Evolutionary conservation across 2,329 filamentous ascomycete species (phyloP).

Genomic region (Neocatenulostroma microsporum): DNA sequence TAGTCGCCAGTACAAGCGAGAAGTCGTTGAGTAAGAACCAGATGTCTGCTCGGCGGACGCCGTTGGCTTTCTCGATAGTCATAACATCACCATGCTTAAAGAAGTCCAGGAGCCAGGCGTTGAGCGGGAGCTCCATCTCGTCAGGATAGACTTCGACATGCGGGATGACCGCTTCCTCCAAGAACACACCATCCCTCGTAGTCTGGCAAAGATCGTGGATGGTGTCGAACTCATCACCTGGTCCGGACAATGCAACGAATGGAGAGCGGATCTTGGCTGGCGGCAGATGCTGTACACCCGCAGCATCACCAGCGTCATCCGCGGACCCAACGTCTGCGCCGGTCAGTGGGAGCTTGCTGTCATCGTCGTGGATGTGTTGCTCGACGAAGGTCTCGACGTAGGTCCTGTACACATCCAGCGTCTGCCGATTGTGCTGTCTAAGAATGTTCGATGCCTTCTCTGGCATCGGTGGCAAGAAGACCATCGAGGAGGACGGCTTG

Average conservation of each 20-base stretch:
- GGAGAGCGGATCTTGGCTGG: slow-evolving; percentile 52
- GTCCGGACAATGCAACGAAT: slow-evolving; percentile 65
- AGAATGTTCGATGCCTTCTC: slow-evolving; percentile 50
- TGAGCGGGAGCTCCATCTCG: slow-evolving; percentile 48
- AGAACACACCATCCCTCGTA: slow-evolving; percentile 60
- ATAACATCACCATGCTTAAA: slow-evolving; percentile 62
- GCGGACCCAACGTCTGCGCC: slow-evolving; percentile 40
- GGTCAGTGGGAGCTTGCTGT: slow-evolving; percentile 54
- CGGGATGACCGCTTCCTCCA: slow-evolving; percentile 66
- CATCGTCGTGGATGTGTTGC: slow-evolving; percentile 52
- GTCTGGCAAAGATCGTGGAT: slow-evolving; percentile 61
- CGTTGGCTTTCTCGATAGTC: slow-evolving; percentile 56
- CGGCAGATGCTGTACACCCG: slow-evolving; percentile 25
- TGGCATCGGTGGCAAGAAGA: slow-evolving; percentile 59
- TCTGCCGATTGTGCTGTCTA: slow-evolving; percentile 55
- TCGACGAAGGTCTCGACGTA: slow-evolving; percentile 64
- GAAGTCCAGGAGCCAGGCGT: slow-evolving; percentile 67
- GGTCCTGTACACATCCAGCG: slow-evolving; percentile 56
- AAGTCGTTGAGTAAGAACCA: slow-evolving; percentile 67
- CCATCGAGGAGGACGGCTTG: slow-evolving; percentile 53
- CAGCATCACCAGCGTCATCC: slow-evolving; percentile 18
- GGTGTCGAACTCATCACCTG: slow-evolving; percentile 54
- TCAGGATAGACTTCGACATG: slow-evolving; percentile 56
- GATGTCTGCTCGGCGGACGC: slow-evolving; percentile 57
- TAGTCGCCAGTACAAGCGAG: slow-evolving; percentile 59